Conservation (phyloP, 1,284 basidiomycete species). For the Malassezia psittaci region DNA sequence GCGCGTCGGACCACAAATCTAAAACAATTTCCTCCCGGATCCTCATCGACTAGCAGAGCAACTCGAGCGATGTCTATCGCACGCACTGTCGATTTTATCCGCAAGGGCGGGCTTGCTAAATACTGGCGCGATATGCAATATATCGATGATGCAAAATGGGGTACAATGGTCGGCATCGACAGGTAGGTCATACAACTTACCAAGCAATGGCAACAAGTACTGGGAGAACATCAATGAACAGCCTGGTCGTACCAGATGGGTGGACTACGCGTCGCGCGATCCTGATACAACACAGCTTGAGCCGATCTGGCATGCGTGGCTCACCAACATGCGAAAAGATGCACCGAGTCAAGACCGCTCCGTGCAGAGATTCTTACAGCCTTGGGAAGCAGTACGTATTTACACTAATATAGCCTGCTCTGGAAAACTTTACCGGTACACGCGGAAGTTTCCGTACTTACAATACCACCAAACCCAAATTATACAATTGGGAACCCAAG, state of each 20-base stretch:
- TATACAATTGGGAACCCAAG: conserved; percentile 41
- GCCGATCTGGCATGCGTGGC: conserved; percentile 44
- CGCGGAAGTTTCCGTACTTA: conserved; percentile 42
- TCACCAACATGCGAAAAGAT: conserved; percentile 34
- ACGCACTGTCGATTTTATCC: conserved; percentile 37
- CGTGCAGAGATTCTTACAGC: conserved; percentile 24
- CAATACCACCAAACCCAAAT: conserved; percentile 36
- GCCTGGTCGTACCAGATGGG: conserved; percentile 41
- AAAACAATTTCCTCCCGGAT: too few species aligned
- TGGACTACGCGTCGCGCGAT: conserved; percentile 41
- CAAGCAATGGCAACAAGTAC: conserved; percentile 41
- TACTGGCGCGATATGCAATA: conserved; percentile 44
- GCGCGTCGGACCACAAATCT: too few species aligned
- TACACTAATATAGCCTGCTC: conserved; percentile 17
- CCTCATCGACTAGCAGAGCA: neutral
- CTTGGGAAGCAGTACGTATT: conserved; percentile 38
- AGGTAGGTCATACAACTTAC: conserved; percentile 16
- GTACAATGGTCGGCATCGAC: conserved; percentile 41
- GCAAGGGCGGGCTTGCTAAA: conserved; percentile 35
- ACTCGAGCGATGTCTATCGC: conserved; percentile 33
- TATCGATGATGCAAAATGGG: conserved; percentile 46
- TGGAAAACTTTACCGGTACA: conserved; percentile 43
- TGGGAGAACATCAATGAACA: conserved; percentile 45
- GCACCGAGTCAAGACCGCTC: conserved; percentile 32
- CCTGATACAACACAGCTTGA: conserved; percentile 40